Conservation (phyloP, 257 asterid species). For the Euphrasia confusa region DNA sequence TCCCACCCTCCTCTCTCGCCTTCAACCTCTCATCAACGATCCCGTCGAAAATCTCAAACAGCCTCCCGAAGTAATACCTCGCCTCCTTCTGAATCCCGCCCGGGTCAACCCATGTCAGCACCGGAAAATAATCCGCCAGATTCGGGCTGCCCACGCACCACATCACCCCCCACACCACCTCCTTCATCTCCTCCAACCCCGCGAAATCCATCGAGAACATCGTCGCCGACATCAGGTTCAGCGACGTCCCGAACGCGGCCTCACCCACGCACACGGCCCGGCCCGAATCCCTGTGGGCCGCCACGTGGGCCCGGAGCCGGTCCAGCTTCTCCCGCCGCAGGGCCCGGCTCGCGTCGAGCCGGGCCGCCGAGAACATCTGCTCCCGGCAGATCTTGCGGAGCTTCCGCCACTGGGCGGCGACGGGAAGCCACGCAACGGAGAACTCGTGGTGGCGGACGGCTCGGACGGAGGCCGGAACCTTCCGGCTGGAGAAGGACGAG, state of each 20-base stretch:
- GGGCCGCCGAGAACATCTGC: no score
- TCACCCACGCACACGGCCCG: no score
- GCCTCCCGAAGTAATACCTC: neutral
- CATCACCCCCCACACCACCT: neutral
- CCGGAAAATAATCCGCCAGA: neutral
- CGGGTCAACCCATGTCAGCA: constrained; percentile 14
- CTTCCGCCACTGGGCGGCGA: no score
- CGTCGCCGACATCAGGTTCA: no score
- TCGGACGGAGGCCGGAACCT: neutral
- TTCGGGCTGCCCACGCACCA: neutral
- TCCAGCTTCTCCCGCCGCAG: no score
- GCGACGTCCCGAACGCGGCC: no score
- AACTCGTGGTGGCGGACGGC: neutral
- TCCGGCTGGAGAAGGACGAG: neutral
- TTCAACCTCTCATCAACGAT: constrained; percentile 6
- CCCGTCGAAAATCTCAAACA: constrained; percentile 19
- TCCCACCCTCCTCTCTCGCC: neutral
- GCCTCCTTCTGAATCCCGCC: constrained; percentile 16
- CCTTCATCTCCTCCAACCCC: no score
- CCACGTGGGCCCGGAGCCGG: no score
- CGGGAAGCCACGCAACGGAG: neutral
- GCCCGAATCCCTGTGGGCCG: no score
- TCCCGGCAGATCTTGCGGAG: no score
- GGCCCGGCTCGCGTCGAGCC: no score
- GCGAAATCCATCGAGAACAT: no score